These are phyloP conservation scores for Leonotis leonurus DNA, from an alignment of 257 asterid genomes.

Conservation along the genomic window DNA sequence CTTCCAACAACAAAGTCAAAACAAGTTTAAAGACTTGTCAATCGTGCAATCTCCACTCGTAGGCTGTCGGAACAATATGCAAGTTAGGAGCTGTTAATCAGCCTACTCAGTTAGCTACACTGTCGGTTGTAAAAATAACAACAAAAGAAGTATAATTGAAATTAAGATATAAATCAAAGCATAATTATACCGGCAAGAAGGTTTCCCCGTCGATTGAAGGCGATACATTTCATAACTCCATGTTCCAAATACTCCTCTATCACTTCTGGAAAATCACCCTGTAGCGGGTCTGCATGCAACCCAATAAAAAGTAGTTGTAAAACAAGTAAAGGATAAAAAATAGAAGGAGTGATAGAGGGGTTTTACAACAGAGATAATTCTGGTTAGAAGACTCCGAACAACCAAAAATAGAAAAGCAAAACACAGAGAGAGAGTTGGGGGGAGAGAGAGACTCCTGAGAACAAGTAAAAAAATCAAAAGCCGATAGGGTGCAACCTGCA, in stretches of 20 bases:
- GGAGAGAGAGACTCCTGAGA: neutral
- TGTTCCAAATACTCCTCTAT: conserved; percentile 87
- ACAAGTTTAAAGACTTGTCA: neutral
- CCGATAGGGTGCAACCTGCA: neutral
- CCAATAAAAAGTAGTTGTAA: neutral
- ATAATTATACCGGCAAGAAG: conserved; percentile 74
- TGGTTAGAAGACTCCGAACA: neutral
- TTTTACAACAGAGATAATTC: too few relatives aligned
- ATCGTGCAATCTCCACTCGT: too few relatives aligned
- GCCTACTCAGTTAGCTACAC: neutral
- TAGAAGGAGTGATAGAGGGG: too few relatives aligned
- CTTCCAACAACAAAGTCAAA: neutral
- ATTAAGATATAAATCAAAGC: neutral
- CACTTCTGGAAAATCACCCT: conserved; percentile 91
- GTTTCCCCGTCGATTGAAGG: conserved; percentile 90
- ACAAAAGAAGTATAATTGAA: neutral
- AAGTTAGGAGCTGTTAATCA: neutral
- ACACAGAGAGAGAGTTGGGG: neutral
- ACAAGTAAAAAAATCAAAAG: neutral
- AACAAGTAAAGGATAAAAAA: neutral
- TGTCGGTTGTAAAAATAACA: neutral
- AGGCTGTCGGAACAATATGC: neutral
- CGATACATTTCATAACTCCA: conserved; percentile 71
- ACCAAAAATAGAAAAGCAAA: neutral
- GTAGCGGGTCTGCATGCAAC: conserved; percentile 62